These are phyloP conservation scores for Phytopythium cucurbitacearum DNA, from an alignment of 352 stramenopile species.

Conservation along the genomic window DNA sequence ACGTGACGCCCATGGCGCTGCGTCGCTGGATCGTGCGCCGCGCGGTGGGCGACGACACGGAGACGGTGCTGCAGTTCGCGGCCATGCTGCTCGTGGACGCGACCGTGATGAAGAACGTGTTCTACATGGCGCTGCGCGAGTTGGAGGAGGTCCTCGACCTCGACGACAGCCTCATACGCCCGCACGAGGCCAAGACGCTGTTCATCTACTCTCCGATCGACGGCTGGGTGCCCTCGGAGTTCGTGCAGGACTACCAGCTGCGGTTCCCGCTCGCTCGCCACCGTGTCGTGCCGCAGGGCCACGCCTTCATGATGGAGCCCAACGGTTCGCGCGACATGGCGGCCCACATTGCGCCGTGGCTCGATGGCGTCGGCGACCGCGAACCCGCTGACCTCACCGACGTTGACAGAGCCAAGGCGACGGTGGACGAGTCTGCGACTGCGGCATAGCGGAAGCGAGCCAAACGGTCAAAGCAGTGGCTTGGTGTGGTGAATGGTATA, in stretches of 20 bases:
- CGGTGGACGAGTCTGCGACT: too few species aligned
- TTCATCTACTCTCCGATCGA: conserved; percentile 71
- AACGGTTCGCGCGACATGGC: conserved; percentile 66
- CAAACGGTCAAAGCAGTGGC: too few species aligned
- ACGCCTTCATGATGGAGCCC: conserved; percentile 77
- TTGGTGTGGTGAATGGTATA: too few species aligned
- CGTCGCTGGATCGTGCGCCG: conserved; percentile 41
- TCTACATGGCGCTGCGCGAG: conserved; percentile 65
- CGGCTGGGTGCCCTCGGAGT: conserved; percentile 61
- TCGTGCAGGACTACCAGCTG: conserved; percentile 49
- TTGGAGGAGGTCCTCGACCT: conserved; percentile 49
- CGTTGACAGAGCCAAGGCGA: too few species aligned
- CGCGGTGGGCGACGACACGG: conserved; percentile 31
- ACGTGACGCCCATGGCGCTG: conserved; percentile 28
- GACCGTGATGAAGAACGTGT: conserved; percentile 53
- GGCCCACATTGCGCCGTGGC: conserved; percentile 50
- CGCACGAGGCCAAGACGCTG: conserved; percentile 46
- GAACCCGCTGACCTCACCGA: too few species aligned
- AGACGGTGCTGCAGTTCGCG: conserved; percentile 40
- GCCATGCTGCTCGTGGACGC: conserved; percentile 50
- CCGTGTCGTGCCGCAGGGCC: conserved; percentile 45
- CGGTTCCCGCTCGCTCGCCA: conserved; percentile 40
- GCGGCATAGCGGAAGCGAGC: too few species aligned
- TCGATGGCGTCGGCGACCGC: conserved; percentile 26
- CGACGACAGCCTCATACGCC: conserved; percentile 29